These are phyloP conservation scores for Lagenaria siceraria DNA, from an alignment of 306 rosid species.

Conservation along the genomic window DNA sequence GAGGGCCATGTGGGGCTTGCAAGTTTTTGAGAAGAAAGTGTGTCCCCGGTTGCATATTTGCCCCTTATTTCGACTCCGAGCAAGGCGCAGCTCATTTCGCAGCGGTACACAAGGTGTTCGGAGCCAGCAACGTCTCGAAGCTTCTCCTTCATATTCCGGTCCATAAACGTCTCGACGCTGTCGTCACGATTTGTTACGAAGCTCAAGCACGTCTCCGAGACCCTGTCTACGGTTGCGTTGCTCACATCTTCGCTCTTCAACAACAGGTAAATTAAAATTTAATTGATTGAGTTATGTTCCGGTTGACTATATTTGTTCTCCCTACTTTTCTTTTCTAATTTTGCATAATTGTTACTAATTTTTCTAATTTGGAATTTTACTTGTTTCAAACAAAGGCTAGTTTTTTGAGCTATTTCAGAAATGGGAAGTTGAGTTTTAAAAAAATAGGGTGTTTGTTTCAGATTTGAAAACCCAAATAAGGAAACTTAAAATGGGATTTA, in stretches of 20 bases:
- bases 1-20: constrained; percentile 93
- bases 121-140: constrained; percentile 93
- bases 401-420: neutral
- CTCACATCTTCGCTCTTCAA: constrained; percentile 83
- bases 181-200: constrained; percentile 76
- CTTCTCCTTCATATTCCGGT: constrained; percentile 62
- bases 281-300: neutral
- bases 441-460: neutral
- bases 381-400: neutral
- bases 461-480: neutral
- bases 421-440: neutral
- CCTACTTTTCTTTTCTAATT: neutral
- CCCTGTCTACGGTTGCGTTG: constrained; percentile 86
- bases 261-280: constrained; percentile 53
- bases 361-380: neutral
- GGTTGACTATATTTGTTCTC: neutral
- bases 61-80: constrained; percentile 89
- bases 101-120: constrained; percentile 88
- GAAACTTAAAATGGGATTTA: neutral
- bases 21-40: constrained; percentile 84
- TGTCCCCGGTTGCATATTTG: constrained; percentile 63
- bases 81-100: constrained; percentile 87
- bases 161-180: constrained; percentile 71
- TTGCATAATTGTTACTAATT: neutral
- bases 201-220: constrained; percentile 85